Base-by-base conservation (phyloP, 2,329 filamentous ascomycete species). In the Kalaharituber pfeilii region DNA sequence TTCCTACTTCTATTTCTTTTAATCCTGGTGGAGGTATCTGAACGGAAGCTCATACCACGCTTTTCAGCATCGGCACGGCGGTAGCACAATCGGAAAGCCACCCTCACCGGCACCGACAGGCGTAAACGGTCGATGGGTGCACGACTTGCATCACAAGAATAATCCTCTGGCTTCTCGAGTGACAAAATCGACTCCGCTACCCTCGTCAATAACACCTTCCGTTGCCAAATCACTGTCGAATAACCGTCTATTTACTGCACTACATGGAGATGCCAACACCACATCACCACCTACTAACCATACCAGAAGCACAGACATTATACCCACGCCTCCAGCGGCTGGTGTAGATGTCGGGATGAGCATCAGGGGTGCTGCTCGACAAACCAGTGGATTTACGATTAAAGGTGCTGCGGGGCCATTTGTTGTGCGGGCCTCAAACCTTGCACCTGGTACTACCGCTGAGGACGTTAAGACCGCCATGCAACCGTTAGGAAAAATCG, bases 401-500 rank as follows among this genome's bases (percentile, higher is more conserved):
- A 74, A 79, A 52, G 85, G 85, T n/a, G 70, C 82, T 7, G 80
- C 80, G 0, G 81, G 83, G 0, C 83, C 83, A 1, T 85, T 77
- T 62, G 75, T 77, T 18, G 76, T 91, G 24, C 76, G 86, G 66
- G 84, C 82, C 2, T 81, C 84, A 67, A 91, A 91, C 71, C 86
- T 91, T 66, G 85, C 84, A 11, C 78, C 78, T 1, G 85, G 85
- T 33, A 91, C 85, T 0, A 87, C 85, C 5, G 82, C 81, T 1
- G 83, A 82, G 27, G 85, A 91, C 64, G 86, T 91, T 56, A 83
- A 87, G 71, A 84, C 81, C 62, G 85, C 85, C 54, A 80, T 91
- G 78, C 76, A 75, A n/a, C 79, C 79, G 0, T 71, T 84, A n/a
- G 83, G 82, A 36, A 73, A 80, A 57, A 75, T 86, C 63, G 65